Evolutionary conservation across 805 yeast species (phyloP).

Genomic region (Phaffomyces opuntiae): DNA sequence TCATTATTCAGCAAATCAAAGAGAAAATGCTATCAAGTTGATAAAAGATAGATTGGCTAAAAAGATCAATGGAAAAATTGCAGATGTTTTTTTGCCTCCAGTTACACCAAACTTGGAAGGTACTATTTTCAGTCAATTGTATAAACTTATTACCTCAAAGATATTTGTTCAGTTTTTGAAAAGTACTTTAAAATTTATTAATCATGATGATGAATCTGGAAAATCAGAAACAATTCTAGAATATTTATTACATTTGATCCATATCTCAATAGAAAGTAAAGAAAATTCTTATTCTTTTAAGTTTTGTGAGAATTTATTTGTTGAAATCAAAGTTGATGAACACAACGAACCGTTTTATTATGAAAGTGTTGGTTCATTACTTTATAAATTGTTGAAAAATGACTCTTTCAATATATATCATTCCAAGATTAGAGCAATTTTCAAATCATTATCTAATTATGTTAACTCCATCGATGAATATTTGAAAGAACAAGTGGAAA

Average conservation of each 20-base stretch:
- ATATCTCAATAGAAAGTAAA: conserved; percentile 41
- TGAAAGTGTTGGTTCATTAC: conserved; percentile 32
- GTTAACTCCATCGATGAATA: conserved; percentile 24
- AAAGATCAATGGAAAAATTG: conserved; percentile 29
- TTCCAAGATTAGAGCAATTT: conserved; percentile 52
- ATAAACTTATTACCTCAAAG: conserved; percentile 44
- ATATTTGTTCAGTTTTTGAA: conserved; percentile 49
- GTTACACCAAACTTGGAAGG: conserved; percentile 28
- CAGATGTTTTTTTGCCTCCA: conserved; percentile 55
- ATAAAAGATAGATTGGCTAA: conserved; percentile 45
- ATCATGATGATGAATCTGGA: conserved; percentile 25
- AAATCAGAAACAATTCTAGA: conserved; percentile 54
- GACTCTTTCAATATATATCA: conserved; percentile 38
- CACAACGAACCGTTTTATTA: conserved; percentile 32
- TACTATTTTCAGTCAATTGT: conserved; percentile 38
- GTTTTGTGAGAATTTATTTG: conserved; percentile 30
- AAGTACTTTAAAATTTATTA: conserved; percentile 35
- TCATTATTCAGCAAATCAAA: conserved; percentile 67
- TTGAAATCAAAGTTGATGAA: conserved; percentile 25
- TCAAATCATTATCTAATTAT: conserved; percentile 26
- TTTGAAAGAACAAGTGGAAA: conserved; percentile 30
- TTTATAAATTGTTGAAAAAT: conserved; percentile 35
- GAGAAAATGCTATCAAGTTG: conserved; percentile 74
- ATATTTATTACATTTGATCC: conserved; percentile 59
- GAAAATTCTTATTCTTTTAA: conserved; percentile 22